These are phyloP conservation scores for Citrullus mucosospermus DNA, from an alignment of 306 rosid genomes.

Conservation along the genomic window DNA sequence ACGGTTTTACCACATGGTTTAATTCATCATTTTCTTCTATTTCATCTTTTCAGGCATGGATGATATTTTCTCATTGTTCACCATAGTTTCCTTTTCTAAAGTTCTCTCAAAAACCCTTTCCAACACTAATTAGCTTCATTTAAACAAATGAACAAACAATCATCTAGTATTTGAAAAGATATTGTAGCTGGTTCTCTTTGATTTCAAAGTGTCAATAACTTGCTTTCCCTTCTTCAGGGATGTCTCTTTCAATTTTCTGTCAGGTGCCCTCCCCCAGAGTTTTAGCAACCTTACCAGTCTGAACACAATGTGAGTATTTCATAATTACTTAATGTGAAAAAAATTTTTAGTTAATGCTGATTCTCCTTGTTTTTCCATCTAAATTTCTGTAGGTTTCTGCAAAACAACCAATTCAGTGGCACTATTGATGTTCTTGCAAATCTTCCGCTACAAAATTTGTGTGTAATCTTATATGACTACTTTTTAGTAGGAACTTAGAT, in stretches of 20 bases:
- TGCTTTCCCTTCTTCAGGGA: conserved; percentile 21
- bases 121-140: not conserved
- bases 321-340: not conserved
- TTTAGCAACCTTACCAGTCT: conserved; percentile 69
- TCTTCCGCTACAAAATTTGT: conserved; percentile 78
- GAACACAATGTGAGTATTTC: conserved; percentile 41
- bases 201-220: not conserved
- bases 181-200: not conserved
- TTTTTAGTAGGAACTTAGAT: not conserved
- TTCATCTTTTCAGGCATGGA: not conserved
- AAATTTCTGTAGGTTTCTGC: conserved; percentile 44
- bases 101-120: not conserved
- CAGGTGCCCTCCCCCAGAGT: conserved; percentile 74
- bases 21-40: not conserved
- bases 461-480: conserved; percentile 17
- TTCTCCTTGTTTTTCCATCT: conserved; percentile 15
- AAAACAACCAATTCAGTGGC: conserved; percentile 85
- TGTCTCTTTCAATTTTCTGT: conserved; percentile 62
- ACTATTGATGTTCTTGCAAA: conserved; percentile 65
- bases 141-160: not conserved
- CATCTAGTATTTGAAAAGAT: not conserved
- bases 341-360: conserved; percentile 14
- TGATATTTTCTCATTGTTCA: not conserved
- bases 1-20: not conserved
- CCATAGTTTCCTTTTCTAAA: not conserved